Evolutionary conservation across 2,329 filamentous ascomycete genomes (phyloP).

Genomic region (Fusarium avenaceum): DNA sequence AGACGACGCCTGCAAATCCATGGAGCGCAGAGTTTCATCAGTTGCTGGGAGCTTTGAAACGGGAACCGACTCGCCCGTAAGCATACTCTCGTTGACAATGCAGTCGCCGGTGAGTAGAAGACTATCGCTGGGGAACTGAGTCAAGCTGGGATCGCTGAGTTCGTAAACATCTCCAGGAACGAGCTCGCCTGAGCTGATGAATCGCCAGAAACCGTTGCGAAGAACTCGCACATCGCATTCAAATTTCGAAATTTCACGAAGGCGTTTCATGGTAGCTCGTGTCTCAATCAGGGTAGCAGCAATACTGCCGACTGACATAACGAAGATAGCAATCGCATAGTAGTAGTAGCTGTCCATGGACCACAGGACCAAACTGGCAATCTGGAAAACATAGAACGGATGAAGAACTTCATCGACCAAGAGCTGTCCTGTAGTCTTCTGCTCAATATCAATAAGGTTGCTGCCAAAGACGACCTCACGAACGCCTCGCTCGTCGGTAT

Average conservation of each 20-base stretch:
- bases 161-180: conserved; percentile 98
- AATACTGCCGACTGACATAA: conserved; percentile 95
- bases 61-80: conserved; percentile 96
- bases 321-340: conserved; percentile 93
- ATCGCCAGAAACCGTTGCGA: conserved; percentile 95
- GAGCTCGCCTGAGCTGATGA: conserved; percentile 86
- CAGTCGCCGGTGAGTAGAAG: conserved; percentile 92
- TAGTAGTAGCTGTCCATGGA: conserved; percentile 98
- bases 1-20: conserved; percentile 85
- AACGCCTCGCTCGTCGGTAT: conserved; percentile 87
- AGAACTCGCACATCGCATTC: conserved; percentile 96
- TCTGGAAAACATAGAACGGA: conserved; percentile 98
- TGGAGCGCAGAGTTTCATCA: conserved; percentile 79
- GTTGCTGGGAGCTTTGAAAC: conserved; percentile 91
- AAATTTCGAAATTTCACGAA: conserved; percentile 92
- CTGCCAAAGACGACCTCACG: conserved; percentile 89
- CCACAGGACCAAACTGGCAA: conserved; percentile 94
- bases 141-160: conserved; percentile 90
- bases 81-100: conserved; percentile 99
- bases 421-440: conserved; percentile 86
- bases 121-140: conserved; percentile 92
- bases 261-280: conserved; percentile 87
- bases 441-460: conserved; percentile 92
- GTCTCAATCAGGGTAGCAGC: conserved; percentile 91
- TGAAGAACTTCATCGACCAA: conserved; percentile 96